phyloP scores from a whole-genome alignment of 257 asterid genomes.

The Nemophila menziesii region DNA sequence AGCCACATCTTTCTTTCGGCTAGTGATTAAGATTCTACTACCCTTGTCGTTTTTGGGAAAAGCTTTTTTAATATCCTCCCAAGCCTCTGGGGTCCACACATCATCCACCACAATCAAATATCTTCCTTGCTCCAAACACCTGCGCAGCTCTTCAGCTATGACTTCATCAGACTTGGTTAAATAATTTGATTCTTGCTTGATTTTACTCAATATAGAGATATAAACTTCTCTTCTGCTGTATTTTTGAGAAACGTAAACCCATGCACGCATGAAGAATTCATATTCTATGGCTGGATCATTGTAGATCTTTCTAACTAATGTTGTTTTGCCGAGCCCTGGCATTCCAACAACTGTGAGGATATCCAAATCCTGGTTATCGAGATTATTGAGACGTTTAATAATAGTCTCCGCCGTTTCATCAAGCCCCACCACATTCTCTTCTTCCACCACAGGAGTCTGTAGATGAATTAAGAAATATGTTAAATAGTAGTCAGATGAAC shows the following conservation, averaged over 20 bases:
- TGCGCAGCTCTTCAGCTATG: slow-evolving; percentile 22
- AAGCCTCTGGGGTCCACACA: slow-evolving; percentile 39
- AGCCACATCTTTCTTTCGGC: slow-evolving; percentile 21
- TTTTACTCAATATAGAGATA: slow-evolving; percentile 24
- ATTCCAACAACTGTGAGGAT: slow-evolving; percentile 15
- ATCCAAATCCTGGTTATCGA: slow-evolving; percentile 2
- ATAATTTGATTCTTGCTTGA: slow-evolving; percentile 16
- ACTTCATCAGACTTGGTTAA: slow-evolving; percentile 26
- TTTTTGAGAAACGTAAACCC: slow-evolving; percentile 38
- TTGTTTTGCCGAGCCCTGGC: slow-evolving; percentile 15
- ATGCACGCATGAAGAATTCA: slow-evolving; percentile 4
- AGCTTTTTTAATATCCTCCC: slow-evolving; percentile 21
- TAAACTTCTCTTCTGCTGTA: slow-evolving; percentile 36
- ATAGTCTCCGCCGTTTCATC: slow-evolving; percentile 9
- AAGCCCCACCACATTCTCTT: slow-evolving; percentile 19
- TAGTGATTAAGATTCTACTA: slow-evolving; percentile 30
- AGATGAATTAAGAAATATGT: background rate
- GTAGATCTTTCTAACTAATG: slow-evolving; percentile 8
- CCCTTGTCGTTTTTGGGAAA: slow-evolving; percentile 11
- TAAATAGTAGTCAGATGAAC: too few species aligned
- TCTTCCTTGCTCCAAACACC: slow-evolving; percentile 21
- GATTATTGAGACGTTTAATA: slow-evolving; percentile 6
- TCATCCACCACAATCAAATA: slow-evolving; percentile 52
- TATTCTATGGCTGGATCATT: slow-evolving; percentile 4
- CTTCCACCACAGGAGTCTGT: slow-evolving; percentile 11